These are phyloP conservation scores for Hyparrhenia diplandra DNA, from an alignment of 176 grass and related monocot genomes.

Conservation along the genomic window DNA sequence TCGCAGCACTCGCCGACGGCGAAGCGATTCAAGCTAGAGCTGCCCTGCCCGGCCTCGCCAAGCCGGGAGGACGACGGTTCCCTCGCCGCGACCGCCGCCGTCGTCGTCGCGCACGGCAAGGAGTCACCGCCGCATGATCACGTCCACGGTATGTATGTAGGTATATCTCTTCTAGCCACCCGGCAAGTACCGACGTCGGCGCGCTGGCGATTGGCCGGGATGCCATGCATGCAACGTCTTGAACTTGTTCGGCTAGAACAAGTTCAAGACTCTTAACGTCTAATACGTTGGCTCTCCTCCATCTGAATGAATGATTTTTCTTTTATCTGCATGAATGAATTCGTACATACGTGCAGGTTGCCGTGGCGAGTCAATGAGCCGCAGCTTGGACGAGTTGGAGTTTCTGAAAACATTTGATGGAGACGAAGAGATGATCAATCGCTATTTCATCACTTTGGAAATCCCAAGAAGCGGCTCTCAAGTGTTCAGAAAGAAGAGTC, in stretches of 20 bases:
- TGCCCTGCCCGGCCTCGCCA: not conserved
- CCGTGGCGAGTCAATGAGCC: not conserved
- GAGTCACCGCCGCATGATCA: not conserved
- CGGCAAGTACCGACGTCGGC: too few relatives aligned
- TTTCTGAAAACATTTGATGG: not conserved
- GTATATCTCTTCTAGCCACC: not conserved
- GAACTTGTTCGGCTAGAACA: too few relatives aligned
- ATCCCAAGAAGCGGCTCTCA: not conserved
- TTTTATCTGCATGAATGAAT: not conserved
- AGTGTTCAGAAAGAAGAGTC: too few relatives aligned
- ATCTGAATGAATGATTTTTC: too few relatives aligned
- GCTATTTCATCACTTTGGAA: not conserved
- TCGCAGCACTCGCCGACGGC: not conserved
- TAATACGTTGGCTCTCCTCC: not conserved
- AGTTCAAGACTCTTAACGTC: too few relatives aligned
- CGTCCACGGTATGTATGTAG: not conserved
- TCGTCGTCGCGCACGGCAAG: not conserved
- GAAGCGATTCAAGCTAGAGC: not conserved
- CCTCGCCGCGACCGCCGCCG: not conserved
- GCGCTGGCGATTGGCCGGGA: not conserved
- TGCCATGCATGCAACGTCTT: too few relatives aligned
- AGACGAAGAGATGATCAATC: not conserved
- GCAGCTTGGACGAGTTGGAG: not conserved
- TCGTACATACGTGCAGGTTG: not conserved
- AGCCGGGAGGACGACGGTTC: not conserved